Conservation (phyloP, 1,284 basidiomycete species). For the Naganishia cerealis region DNA sequence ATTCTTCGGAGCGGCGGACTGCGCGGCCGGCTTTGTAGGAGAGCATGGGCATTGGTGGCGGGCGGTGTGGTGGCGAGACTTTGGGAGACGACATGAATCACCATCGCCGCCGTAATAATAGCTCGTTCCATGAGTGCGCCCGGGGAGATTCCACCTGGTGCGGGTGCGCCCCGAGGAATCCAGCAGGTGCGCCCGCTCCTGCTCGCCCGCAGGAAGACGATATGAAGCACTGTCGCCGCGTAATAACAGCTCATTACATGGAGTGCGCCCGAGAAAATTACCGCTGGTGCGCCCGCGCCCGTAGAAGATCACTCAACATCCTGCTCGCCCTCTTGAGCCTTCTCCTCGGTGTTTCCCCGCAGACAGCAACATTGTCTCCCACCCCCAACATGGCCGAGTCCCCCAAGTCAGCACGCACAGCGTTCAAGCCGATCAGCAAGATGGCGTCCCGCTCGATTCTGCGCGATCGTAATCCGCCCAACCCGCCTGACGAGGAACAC, state of each 20-base stretch:
- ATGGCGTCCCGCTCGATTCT: constrained; percentile 27
- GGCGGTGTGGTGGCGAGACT: no score
- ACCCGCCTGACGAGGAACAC: constrained; percentile 1
- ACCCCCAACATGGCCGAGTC: constrained; percentile 17
- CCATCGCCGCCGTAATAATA: no score
- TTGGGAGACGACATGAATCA: no score
- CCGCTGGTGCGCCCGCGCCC: not conserved
- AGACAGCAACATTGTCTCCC: not conserved
- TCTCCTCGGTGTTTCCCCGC: not conserved
- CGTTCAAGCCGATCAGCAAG: constrained; percentile 32
- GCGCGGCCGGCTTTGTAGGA: constrained; percentile 49
- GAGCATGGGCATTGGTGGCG: constrained; percentile 37
- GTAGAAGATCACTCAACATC: constrained; percentile 24
- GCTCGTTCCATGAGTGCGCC: no score
- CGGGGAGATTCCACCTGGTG: no score
- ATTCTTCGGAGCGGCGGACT: constrained; percentile 41
- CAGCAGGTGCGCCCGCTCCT: no score
- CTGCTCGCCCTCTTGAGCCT: constrained; percentile 18
- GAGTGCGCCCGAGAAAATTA: no score
- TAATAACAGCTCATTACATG: no score
- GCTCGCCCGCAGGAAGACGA: no score
- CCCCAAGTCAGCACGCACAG: constrained; percentile 27
- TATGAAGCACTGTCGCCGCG: no score
- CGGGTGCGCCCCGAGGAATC: no score
- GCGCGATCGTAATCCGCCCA: constrained; percentile 12